Conservation (phyloP, 257 asterid genomes). For the Marsdenia floribunda region DNA sequence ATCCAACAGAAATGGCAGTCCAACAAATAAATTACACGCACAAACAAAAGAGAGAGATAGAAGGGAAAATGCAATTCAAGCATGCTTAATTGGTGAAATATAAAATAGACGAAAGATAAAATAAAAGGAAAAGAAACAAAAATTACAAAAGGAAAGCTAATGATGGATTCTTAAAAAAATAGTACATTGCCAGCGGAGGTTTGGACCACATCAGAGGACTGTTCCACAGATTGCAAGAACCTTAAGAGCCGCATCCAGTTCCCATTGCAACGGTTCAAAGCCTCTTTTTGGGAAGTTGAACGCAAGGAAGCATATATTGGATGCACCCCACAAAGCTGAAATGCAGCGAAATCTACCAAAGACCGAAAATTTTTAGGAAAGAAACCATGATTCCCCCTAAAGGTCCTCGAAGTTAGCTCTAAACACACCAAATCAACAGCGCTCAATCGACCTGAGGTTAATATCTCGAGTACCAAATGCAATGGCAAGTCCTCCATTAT, state of each 20-base stretch:
- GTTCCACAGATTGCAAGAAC: constrained; percentile 74
- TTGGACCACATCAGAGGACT: constrained; percentile 59
- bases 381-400: constrained; percentile 42
- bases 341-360: constrained; percentile 66
- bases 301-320: constrained; percentile 45
- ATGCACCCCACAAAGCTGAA: constrained; percentile 55
- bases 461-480: constrained; percentile 64
- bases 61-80: background rate
- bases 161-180: constrained; percentile 22
- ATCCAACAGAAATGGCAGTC: background rate
- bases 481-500: constrained; percentile 63
- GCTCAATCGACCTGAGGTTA: constrained; percentile 56
- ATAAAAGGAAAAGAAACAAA: background rate
- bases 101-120: background rate
- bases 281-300: constrained; percentile 38
- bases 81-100: background rate
- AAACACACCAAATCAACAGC: constrained; percentile 56
- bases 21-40: background rate
- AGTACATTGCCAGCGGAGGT: constrained; percentile 82
- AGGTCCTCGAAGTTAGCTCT: constrained; percentile 58
- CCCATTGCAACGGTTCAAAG: constrained; percentile 47
- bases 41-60: background rate
- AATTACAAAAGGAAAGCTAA: background rate
- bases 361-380: constrained; percentile 55
- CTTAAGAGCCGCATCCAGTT: constrained; percentile 70